Evolutionary conservation across 495 filamentous ascomycete genomes (phyloP), one percentile per base, ranked within the genome.

Genomic region (Talaromyces liani): DNA sequence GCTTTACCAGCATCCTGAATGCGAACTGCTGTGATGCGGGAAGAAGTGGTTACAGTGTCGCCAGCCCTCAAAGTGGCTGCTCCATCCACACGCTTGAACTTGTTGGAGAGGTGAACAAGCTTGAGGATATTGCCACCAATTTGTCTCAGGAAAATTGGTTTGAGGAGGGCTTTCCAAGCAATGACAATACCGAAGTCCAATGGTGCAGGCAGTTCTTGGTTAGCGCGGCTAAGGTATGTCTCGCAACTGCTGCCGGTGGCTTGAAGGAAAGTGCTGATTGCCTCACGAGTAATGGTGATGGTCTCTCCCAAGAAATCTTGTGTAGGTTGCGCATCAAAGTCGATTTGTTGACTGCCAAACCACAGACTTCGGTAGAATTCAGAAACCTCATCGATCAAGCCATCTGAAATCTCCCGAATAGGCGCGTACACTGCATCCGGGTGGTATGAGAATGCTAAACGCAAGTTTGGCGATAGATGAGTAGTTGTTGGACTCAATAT

Each of bases 101-200:
- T 86, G 71, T 98, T 98, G 47, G 92, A 96, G 51, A 98, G 76
- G 78, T 98, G 94, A 16, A 98, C 92, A 49, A 98, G 86, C 76
- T 91, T 94, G 56, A 98, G 82, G 45, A 98, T 82, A 72, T 98
- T 94, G 41, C 94, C 94, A 67, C 97, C 93, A 65, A 97, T 95
- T 63, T 84, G 88, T 64, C 89, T 85, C 65, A 93, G 93, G 82
- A 98, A 97, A 71, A 97, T 96, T 0, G 94, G 92, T 80, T 96
- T 97, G 25, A 90, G 97, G 72, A 98, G 96, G 47, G 94, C 93
- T 75, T 98, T 96, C 94, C 94, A 98, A 65, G 93, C 94, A 24
- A 95, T 91, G 27, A 97, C 94, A 64, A 98, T 97, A 62, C 94
- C 93, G 67, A 97, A 98, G 73, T 98, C 94, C 95, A 98, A 97